A percentile compares a stretch with the other conserved stretches of the same genome.
These are phyloP conservation scores for Pochonia chlamydosporia DNA, from an alignment of 2,329 filamentous ascomycete genomes.

Conservation along the genomic window DNA sequence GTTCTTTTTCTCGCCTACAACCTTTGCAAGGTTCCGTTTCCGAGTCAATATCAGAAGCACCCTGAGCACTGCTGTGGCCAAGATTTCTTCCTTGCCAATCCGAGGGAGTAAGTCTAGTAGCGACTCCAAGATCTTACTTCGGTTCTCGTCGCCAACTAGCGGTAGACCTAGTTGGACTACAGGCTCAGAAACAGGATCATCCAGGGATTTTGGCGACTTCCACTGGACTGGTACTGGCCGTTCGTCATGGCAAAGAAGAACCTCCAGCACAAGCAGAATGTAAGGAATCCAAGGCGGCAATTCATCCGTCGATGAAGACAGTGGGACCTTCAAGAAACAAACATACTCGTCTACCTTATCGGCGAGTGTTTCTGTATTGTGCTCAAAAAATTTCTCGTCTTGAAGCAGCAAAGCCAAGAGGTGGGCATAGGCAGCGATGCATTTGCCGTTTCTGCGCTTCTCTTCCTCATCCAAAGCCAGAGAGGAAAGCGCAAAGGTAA, in stretches of 20 bases:
- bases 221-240: constrained; percentile 71
- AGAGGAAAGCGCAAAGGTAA: constrained; percentile 78
- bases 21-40: constrained; percentile 65
- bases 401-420: constrained; percentile 83
- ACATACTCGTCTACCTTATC: constrained; percentile 72
- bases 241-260: constrained; percentile 82
- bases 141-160: constrained; percentile 51
- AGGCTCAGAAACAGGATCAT: constrained; percentile 44
- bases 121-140: constrained; percentile 64
- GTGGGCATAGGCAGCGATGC: constrained; percentile 84
- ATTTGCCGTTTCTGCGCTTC: constrained; percentile 56
- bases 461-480: constrained; percentile 55
- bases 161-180: constrained; percentile 58
- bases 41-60: constrained; percentile 86
- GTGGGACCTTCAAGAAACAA: constrained; percentile 67
- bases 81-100: constrained; percentile 78
- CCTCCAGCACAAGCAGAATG: constrained; percentile 83
- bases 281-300: constrained; percentile 91
- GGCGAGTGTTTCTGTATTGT: constrained; percentile 67
- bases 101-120: constrained; percentile 80
- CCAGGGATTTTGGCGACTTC: constrained; percentile 50
- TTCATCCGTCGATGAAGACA: constrained; percentile 64
- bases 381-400: constrained; percentile 72
- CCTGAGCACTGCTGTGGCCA: constrained; percentile 78
- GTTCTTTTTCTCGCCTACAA: constrained; percentile 81